A percentile compares a stretch with the other conserved stretches of the same genome.
These are phyloP conservation scores for Annulohypoxylon nitens DNA, from an alignment of 495 filamentous ascomycete species.

Conservation along the genomic window DNA sequence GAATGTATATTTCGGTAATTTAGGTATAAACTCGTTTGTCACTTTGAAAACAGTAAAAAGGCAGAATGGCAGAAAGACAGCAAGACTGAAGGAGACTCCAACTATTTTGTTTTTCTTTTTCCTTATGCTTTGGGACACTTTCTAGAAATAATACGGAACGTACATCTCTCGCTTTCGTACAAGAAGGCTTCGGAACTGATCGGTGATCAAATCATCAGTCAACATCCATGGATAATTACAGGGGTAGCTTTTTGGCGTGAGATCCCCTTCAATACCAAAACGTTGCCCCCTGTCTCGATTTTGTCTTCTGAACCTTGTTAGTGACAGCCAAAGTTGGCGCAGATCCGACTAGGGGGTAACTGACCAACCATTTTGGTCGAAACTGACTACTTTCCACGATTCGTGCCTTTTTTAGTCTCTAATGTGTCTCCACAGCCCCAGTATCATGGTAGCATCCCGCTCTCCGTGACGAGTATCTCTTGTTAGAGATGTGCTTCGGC, in stretches of 20 bases:
- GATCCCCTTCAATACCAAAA: constrained; percentile 41
- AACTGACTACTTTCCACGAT: constrained; percentile 29
- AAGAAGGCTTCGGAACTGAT: constrained; percentile 25
- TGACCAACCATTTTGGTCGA: constrained; percentile 33
- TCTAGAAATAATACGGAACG: constrained; percentile 20
- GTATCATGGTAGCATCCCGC: constrained; percentile 48
- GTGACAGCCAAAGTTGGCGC: constrained; percentile 31
- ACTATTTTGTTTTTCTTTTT: not conserved
- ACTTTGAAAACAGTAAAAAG: too few relatives aligned
- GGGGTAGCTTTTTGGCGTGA: constrained; percentile 41
- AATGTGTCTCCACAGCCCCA: constrained; percentile 39
- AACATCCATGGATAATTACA: constrained; percentile 18
- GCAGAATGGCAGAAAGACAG: too few relatives aligned
- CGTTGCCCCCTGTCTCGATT: constrained; percentile 30
- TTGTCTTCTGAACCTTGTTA: constrained; percentile 32
- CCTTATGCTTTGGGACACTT: not conserved
- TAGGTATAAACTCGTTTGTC: not conserved
- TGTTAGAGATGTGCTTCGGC: constrained; percentile 56
- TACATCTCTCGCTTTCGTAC: constrained; percentile 23
- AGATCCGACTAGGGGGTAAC: constrained; percentile 41
- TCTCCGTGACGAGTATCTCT: constrained; percentile 51
- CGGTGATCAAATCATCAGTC: constrained; percentile 25
- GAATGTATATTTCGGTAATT: not conserved
- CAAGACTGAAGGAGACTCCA: not conserved
- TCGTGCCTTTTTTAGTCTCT: constrained; percentile 31